A percentile compares a stretch with the other conserved stretches of the same genome.
phyloP scores from a whole-genome alignment of 129 eudicot genomes.

The Helianthus annuus region DNA sequence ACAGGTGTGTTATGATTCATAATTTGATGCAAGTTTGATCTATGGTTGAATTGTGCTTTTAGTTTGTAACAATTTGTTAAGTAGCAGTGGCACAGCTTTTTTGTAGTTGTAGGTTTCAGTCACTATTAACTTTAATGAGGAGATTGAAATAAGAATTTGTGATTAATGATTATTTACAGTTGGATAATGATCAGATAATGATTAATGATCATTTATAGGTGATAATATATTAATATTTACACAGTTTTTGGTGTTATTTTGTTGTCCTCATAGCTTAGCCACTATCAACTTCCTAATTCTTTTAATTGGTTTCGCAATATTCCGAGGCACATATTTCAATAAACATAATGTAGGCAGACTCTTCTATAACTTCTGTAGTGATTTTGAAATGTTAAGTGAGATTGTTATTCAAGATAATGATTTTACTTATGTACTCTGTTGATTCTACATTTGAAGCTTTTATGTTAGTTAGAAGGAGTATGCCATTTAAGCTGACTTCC shows the following conservation, averaged over 20 bases:
- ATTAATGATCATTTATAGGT: too few species aligned
- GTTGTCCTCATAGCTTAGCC: neutral
- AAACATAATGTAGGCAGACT: too few species aligned
- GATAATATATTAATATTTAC: neutral
- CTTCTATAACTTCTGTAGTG: neutral
- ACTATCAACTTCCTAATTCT: neutral
- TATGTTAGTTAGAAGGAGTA: neutral
- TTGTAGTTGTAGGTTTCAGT: neutral
- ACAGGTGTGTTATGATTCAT: constrained; percentile 15
- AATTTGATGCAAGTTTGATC: constrained; percentile 5
- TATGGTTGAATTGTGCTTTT: neutral
- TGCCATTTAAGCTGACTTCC: constrained; percentile 18
- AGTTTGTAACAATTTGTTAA: neutral
- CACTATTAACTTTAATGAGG: neutral
- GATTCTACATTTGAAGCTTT: neutral
- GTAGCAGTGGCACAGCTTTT: neutral
- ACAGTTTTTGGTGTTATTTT: neutral
- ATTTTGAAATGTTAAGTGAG: neutral
- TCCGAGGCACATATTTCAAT: neutral
- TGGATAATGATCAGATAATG: neutral
- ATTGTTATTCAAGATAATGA: neutral
- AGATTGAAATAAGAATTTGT: neutral
- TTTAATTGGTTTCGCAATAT: neutral
- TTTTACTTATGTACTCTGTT: neutral
- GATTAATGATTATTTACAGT: neutral